Conservation (phyloP, 257 asterid genomes). For the Solanum pinnatisectum region DNA sequence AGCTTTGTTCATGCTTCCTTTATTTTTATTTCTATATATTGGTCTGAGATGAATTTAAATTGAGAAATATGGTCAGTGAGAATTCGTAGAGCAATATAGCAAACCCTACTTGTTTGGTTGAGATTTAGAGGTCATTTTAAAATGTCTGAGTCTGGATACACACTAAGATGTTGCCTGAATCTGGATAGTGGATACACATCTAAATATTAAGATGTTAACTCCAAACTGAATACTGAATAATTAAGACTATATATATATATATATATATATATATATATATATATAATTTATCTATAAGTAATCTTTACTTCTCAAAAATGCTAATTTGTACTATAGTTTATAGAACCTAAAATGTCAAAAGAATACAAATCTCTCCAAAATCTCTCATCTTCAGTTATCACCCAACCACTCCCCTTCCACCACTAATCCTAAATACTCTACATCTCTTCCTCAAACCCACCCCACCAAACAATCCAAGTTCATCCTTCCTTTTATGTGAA, state of each 20-base stretch:
- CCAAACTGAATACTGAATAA: neutral
- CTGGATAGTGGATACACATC: neutral
- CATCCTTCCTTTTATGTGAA: neutral
- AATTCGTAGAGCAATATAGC: neutral
- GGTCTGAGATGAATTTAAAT: neutral
- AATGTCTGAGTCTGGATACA: neutral
- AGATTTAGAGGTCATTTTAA: neutral
- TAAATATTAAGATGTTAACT: neutral
- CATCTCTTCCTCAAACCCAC: neutral
- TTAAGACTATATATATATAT: neutral
- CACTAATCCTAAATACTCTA: neutral
- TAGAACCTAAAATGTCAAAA: neutral
- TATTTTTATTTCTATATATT: neutral
- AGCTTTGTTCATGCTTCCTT: neutral
- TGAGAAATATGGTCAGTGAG: neutral
- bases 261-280: too few relatives aligned
- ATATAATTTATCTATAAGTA: neutral
- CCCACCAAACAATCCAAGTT: neutral
- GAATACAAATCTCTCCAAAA: neutral
- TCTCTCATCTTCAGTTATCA: neutral
- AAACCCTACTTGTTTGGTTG: neutral
- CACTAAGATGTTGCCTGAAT: neutral
- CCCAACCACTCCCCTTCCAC: neutral
- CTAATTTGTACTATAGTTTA: neutral
- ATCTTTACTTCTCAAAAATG: neutral